phyloP scores from a whole-genome alignment of 2,329 filamentous ascomycete species.

The Hypoxylon sp. region DNA sequence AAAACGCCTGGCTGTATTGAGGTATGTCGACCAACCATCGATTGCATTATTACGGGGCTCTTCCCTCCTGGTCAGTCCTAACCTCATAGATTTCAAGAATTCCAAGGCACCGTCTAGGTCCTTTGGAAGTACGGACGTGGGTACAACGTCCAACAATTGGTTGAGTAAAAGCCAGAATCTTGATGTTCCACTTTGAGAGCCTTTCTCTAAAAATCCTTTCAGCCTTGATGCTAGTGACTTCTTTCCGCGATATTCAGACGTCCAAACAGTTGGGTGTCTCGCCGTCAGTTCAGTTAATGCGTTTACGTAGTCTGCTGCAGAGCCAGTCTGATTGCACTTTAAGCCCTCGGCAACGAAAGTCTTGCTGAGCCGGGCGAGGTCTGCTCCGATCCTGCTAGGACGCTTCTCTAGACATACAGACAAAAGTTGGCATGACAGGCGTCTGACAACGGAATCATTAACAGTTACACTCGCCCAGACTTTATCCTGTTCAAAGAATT shows the following conservation, averaged over 20 bases:
- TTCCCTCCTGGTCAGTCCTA: conserved; percentile 80
- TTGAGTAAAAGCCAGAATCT: conserved; percentile 81
- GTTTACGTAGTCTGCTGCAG: conserved; percentile 78
- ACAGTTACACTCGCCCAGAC: conserved; percentile 78
- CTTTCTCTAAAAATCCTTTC: conserved; percentile 81
- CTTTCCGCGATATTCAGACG: conserved; percentile 68
- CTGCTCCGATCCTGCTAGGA: conserved; percentile 63
- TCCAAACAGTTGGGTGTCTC: conserved; percentile 80
- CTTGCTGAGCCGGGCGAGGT: conserved; percentile 67
- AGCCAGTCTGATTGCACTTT: conserved; percentile 79
- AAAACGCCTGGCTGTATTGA: conserved; percentile 73
- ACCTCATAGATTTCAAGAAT: conserved; percentile 77
- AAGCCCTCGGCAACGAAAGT: conserved; percentile 81
- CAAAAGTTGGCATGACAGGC: conserved; percentile 67
- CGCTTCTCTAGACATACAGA: conserved; percentile 64
- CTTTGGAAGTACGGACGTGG: conserved; percentile 67
- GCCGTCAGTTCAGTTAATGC: conserved; percentile 77
- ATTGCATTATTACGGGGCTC: conserved; percentile 79
- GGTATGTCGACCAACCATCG: conserved; percentile 82
- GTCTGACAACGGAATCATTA: conserved; percentile 69
- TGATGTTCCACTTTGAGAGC: conserved; percentile 82
- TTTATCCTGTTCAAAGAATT: conserved; percentile 75
- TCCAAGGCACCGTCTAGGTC: conserved; percentile 68
- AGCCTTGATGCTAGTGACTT: conserved; percentile 71
- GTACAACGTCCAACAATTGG: conserved; percentile 73